Evolutionary conservation across 805 yeast genomes (phyloP), one percentile per base, ranked within the genome.

Genomic region (Candida caryicola): DNA sequence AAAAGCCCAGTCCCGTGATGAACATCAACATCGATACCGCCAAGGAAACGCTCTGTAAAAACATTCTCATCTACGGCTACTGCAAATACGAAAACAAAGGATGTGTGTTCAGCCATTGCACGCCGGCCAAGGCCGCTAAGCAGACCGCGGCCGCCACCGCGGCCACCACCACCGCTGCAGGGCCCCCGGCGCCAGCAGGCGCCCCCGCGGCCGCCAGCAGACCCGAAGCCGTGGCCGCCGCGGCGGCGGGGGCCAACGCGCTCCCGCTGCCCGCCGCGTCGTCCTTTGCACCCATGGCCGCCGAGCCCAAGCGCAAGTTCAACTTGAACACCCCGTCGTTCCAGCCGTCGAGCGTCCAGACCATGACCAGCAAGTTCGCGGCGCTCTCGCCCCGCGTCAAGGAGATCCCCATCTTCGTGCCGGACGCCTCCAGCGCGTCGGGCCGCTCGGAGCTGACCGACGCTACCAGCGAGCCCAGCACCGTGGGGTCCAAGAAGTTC

Each of bases 71-170:
- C 23, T 88, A 87, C 65, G 96, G 96, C 3, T 86, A 75, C 52
- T 88, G 96, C 68, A 86, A 86, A 58, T 87, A 76, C 63, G 89
- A 85, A 51, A 83, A 84, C 49, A 87, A 86, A 52, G 95, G 95
- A 8, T 88, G 96, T 56, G 83, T 82, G 2, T 88, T 86, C 55
- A 79, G 77, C 35, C 95, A 86, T 57, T 83, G 76, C 41, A 62
- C 56, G 28, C 68, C 64, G 33, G 29, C 38, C 13, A 21, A 21
- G 25, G 19, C 17, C 9, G 9, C 31, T 13, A 17, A 15, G 17
- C 33, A 8, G 9, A 13, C n/a, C 27, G 21, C 34, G 10, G 26
- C 29, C 16, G 25, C 34, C 15, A 14, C 43, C 28, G 15, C 18
- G 30, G 4, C 27, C 25, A 7, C 25, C 25, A 21, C 25, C 9